Evolutionary conservation across 2,329 filamentous ascomycete genomes (phyloP), one percentile per base, ranked within the genome.

Genomic region (Paecilomyces variotii): DNA sequence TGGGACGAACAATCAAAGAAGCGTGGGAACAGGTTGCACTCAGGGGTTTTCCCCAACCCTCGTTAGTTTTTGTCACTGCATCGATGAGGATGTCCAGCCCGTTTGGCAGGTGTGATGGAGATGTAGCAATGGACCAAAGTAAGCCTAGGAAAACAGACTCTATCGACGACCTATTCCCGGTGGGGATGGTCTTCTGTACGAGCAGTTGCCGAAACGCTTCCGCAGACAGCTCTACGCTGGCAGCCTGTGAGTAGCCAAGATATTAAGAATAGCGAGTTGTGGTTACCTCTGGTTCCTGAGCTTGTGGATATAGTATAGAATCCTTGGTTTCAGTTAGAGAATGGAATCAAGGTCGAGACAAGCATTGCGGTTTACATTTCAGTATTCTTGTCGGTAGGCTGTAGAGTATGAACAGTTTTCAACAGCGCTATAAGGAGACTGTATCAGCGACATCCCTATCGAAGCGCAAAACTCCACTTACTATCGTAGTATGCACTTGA

Each of bases 141-240:
- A 88, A 82, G 4, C 84, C 85, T 19, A 95, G 78, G 10, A 91
- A 71, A 0, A 83, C 79, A 64, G 84, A 88, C 60, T 92, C 89
- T 32, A 90, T 77, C 85, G 87, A 90, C 2, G 78, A 76, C 1
- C 72, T 62, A 3, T 80, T 80, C 2, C 76, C 78, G 56, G 78
- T 73, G 59, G 75, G 64, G 61, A 84, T 63, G 26, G 91, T 69
- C 27, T 83, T 78, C n/a, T 79, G 71, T 11, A 76, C 70, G 5
- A 95, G 78, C 32, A 96, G 79, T 7, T 86, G 79, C 55, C 88
- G 84, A 2, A 95, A 74, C 0, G 84, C 74, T 5, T 75, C 71
- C 26, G 75, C 67, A 1, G 79, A 76, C 25, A 72, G 65, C 1
- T 67, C 58, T 27, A 66, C 61, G 60, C 77, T 79, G 68, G 49